phyloP scores from a whole-genome alignment of 2,329 filamentous ascomycete species.

The Xylariaceae sp. region DNA sequence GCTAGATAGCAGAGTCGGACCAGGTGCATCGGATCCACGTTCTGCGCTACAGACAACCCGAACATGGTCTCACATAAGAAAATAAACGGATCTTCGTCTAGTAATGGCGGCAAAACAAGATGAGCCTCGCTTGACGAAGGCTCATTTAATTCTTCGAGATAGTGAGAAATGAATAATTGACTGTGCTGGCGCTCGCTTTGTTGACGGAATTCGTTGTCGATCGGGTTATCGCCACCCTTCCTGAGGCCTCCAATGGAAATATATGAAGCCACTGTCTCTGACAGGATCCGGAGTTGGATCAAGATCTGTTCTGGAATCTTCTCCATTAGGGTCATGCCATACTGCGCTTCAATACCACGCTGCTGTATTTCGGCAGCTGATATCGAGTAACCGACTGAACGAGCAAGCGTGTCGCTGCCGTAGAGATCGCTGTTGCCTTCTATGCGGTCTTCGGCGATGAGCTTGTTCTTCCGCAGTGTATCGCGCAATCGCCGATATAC shows the following conservation, averaged over 20 bases:
- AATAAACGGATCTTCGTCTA: slow-evolving; percentile 68
- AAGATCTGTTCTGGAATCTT: slow-evolving; percentile 80
- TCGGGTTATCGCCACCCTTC: slow-evolving; percentile 53
- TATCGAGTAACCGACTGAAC: slow-evolving; percentile 76
- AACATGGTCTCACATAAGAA: slow-evolving; percentile 79
- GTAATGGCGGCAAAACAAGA: slow-evolving; percentile 51
- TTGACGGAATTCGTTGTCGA: slow-evolving; percentile 61
- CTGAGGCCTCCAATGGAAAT: slow-evolving; percentile 70
- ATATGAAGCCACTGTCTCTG: slow-evolving; percentile 85
- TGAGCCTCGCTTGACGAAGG: slow-evolving; percentile 34
- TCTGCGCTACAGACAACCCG: slow-evolving; percentile 62
- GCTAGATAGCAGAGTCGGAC: slow-evolving; percentile 84
- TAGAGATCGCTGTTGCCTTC: slow-evolving; percentile 39
- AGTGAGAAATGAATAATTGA: slow-evolving; percentile 67
- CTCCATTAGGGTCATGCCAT: slow-evolving; percentile 71
- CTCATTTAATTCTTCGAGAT: slow-evolving; percentile 35
- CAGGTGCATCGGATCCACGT: slow-evolving; percentile 72
- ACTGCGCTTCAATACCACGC: slow-evolving; percentile 72
- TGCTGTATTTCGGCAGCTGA: slow-evolving; percentile 88
- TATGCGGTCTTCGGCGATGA: slow-evolving; percentile 27
- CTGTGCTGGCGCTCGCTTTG: slow-evolving; percentile 70
- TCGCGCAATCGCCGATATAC: slow-evolving; percentile 59
- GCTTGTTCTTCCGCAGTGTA: slow-evolving; percentile 52
- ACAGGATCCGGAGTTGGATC: slow-evolving; percentile 81
- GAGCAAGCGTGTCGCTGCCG: slow-evolving; percentile 56